Evolutionary conservation across 495 filamentous ascomycete genomes (phyloP).

Genomic region (Aspergillus ellipticus): DNA sequence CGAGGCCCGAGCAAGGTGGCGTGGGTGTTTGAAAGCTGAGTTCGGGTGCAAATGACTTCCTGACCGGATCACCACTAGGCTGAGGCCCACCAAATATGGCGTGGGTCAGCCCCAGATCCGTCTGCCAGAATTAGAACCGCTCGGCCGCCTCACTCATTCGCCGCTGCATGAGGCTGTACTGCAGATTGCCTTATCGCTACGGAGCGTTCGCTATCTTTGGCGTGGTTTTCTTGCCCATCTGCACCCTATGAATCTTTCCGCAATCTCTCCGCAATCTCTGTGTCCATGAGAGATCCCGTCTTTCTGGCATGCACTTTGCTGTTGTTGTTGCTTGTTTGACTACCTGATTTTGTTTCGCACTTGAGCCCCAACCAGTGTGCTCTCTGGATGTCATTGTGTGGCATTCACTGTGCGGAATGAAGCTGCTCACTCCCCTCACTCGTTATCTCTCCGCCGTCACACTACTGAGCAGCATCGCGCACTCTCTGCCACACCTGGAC

Average conservation of each 20-base stretch:
- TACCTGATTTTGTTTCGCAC: not conserved
- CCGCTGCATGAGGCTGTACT: not conserved
- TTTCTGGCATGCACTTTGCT: not conserved
- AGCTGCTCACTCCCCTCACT: not conserved
- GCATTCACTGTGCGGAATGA: slow-evolving; percentile 5
- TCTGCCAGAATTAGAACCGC: not conserved
- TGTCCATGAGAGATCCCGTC: not conserved
- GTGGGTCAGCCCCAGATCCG: not conserved
- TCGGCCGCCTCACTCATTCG: not conserved
- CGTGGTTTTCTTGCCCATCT: not conserved
- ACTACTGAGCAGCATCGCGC: not conserved
- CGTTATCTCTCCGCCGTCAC: not conserved
- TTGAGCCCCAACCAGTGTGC: not conserved
- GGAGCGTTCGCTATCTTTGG: not conserved
- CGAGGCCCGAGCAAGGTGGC: slow-evolving; percentile 3
- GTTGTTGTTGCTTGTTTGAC: not conserved
- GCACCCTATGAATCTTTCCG: not conserved
- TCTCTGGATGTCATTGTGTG: slow-evolving; percentile 2
- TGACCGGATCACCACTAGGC: not conserved
- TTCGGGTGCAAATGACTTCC: not conserved
- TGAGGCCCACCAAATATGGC: not conserved
- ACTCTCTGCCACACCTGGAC: not conserved
- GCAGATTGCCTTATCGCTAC: not conserved
- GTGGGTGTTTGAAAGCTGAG: not conserved
- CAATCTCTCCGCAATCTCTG: not conserved